Base-by-base conservation (phyloP, 805 yeast species). In the Cyberlindnera sargentensis region DNA sequence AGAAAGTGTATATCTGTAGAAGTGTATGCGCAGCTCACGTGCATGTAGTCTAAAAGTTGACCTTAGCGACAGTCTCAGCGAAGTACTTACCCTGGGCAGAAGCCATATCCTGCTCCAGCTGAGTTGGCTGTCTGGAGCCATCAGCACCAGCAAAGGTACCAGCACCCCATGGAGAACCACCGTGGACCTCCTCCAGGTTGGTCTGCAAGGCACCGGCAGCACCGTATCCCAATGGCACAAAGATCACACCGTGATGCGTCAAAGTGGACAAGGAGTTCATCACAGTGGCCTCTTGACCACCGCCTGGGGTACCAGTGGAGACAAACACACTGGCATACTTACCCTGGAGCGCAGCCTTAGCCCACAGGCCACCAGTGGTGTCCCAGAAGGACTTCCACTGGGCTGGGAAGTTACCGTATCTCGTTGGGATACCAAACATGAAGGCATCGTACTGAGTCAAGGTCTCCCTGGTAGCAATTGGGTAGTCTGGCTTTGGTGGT, bases 111-210 rank as follows among this genome's bases (percentile, higher is more conserved):
- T 73, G 65, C 64, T 87, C 95, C 44, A 82, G 66, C 23, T 68
- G 72, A 38, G 80, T 52, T 30, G 88, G 83, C 50, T 68, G 66
- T 68, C 93, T 78, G 6, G 84, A 74, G 39, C 95, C 95, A 59
- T 82, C 91, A 40, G 72, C 68, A 38, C 79, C 85, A 30, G 95
- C 89, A 55, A 74, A 70, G 33, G 85, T 68, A 52, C 95, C 95
- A 32, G 95, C 82, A 60, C 95, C 95, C 87, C 88, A 86, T 39
- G 95, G 78, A 25, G 88, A 75, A 41, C 84, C 84, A 49, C 95
- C 95, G 58, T 83, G 93, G 37, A 78, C 72, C 66, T 84, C 87
- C 3, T 72, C 76, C 32, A 80, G 54, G 62, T 70, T 70, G 34
- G 84, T 64, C 46, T 80, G 55, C 50, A 71, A 71, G 8, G 73